phyloP scores from a whole-genome alignment of 129 eudicot species.

The Mikania micrantha region DNA sequence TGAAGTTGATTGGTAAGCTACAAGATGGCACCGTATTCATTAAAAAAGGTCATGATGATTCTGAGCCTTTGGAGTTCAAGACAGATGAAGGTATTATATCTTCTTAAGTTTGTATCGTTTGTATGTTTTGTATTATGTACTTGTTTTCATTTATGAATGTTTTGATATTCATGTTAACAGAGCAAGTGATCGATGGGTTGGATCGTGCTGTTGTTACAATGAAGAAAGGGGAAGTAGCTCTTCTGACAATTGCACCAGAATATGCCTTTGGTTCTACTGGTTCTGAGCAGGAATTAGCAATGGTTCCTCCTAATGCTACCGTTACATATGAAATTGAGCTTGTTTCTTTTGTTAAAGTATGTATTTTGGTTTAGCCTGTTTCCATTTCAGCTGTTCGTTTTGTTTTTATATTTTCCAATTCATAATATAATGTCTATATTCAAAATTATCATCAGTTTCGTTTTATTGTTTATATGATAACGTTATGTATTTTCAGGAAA shows the following conservation, averaged over 20 bases:
- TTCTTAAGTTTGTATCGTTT: not conserved
- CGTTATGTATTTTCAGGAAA: constrained; percentile 44
- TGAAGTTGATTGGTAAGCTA: constrained; percentile 67
- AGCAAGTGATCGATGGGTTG: constrained; percentile 91
- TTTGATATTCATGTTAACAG: constrained; percentile 29
- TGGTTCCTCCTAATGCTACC: constrained; percentile 79
- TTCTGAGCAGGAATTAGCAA: constrained; percentile 70
- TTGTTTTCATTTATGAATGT: not conserved
- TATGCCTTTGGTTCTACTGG: constrained; percentile 75
- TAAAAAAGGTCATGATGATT: constrained; percentile 59
- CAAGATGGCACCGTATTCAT: constrained; percentile 67
- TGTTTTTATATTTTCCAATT: not conserved
- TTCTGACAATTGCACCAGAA: constrained; percentile 66
- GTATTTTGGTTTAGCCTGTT: not conserved
- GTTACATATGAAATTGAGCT: constrained; percentile 80
- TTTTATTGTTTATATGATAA: not conserved
- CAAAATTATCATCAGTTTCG: not conserved
- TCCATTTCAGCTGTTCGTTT: not conserved
- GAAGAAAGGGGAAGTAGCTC: constrained; percentile 95
- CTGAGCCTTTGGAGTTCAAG: constrained; percentile 64
- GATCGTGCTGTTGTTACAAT: constrained; percentile 74
- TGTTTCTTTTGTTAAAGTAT: constrained; percentile 76
- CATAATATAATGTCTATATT: not conserved
- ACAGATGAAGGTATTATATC: constrained; percentile 63
- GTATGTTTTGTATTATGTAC: not conserved